Conservation (phyloP, 352 stramenopile species). For the Sclerospora graminicola region DNA sequence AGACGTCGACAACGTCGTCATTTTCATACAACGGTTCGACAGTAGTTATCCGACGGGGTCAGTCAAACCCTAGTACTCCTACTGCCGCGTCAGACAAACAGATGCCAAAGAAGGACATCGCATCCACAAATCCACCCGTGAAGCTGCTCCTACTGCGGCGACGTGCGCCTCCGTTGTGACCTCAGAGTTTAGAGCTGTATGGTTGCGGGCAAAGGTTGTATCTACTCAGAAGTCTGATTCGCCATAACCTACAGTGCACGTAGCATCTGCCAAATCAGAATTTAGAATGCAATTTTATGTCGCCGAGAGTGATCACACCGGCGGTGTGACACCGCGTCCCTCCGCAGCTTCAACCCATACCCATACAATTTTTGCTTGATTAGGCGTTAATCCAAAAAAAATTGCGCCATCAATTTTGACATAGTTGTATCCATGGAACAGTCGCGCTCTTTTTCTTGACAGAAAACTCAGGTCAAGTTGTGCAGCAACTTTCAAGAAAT, state of each 20-base stretch:
- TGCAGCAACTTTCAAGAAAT: slow-evolving; percentile 1
- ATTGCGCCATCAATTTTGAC: slow-evolving; percentile 2
- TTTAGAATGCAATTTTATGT: no score
- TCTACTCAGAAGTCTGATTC: no score
- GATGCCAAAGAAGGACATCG: slow-evolving; percentile 7
- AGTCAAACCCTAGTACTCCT: not conserved
- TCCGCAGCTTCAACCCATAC: slow-evolving; percentile 7
- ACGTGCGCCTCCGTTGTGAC: slow-evolving; percentile 10
- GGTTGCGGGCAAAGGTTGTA: no score
- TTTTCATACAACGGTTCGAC: not conserved
- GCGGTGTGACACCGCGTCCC: not conserved
- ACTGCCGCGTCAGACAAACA: slow-evolving; percentile 14
- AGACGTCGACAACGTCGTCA: slow-evolving; percentile 1
- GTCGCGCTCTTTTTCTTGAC: not conserved
- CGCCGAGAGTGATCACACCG: no score
- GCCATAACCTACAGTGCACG: no score
- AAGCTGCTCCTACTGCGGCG: slow-evolving; percentile 52
- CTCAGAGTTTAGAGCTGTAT: no score
- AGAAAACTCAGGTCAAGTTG: slow-evolving; percentile 22
- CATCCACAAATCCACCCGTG: slow-evolving; percentile 34
- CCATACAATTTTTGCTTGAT: slow-evolving; percentile 2
- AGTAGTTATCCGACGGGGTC: slow-evolving; percentile 3
- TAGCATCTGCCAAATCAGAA: no score
- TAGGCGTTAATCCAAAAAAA: slow-evolving; percentile 3
- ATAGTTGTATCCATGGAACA: slow-evolving; percentile 11